Percentiles rank a stretch among this genome's conserved stretches.
Conservation (phyloP, 331 rosid genomes). For the Acacia pycnantha region DNA sequence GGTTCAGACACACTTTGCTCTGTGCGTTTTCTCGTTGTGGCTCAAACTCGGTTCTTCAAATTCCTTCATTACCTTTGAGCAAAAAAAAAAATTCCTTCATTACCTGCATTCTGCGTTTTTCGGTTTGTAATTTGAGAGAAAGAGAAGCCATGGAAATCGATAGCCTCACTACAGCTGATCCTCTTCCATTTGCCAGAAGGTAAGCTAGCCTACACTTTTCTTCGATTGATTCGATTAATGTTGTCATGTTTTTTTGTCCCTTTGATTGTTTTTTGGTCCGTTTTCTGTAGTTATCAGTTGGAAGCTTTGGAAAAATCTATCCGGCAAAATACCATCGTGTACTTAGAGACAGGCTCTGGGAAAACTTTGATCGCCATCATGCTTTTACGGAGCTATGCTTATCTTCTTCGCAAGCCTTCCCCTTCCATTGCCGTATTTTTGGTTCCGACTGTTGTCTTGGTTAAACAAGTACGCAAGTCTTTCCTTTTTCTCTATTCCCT, state of each 20-base stretch:
- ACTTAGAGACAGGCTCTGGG: constrained; percentile 89
- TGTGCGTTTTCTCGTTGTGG: too few species aligned
- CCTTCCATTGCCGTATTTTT: constrained; percentile 65
- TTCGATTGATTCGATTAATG: not conserved
- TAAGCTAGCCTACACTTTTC: constrained; percentile 32
- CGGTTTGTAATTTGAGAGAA: not conserved
- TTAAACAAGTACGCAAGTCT: constrained; percentile 54
- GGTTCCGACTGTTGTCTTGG: constrained; percentile 87
- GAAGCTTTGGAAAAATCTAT: constrained; percentile 76
- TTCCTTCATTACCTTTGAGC: not conserved
- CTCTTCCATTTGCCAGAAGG: constrained; percentile 69
- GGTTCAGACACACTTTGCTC: not conserved
- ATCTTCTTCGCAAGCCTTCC: constrained; percentile 75
- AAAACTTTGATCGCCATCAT: constrained; percentile 86
- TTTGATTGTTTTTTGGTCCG: not conserved
- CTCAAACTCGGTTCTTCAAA: not conserved
- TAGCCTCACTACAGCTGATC: constrained; percentile 12
- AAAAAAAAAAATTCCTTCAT: too few species aligned
- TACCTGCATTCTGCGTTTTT: not conserved
- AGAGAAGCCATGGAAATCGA: constrained; percentile 27
- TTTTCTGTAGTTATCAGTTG: constrained; percentile 65
- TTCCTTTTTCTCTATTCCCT: not conserved
- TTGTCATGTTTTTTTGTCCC: not conserved
- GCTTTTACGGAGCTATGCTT: constrained; percentile 78
- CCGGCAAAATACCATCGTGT: constrained; percentile 67